Conservation (phyloP, 2,329 filamentous ascomycete species). For the Niveomyces coronatus region DNA sequence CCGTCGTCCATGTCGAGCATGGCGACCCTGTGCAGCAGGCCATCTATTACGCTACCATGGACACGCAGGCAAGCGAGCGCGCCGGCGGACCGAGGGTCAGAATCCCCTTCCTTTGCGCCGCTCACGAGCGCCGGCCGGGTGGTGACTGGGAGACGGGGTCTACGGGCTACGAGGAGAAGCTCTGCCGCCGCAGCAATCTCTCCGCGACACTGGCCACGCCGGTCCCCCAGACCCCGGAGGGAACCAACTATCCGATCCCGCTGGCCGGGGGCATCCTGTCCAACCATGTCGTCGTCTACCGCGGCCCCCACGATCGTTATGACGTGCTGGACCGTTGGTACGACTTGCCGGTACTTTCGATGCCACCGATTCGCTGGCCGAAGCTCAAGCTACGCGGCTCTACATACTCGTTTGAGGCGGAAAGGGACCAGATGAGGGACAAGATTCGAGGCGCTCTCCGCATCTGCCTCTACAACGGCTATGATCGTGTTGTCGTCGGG, state of each 20-base stretch:
- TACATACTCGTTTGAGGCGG: conserved; percentile 61
- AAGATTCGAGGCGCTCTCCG: conserved; percentile 63
- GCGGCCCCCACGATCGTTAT: conserved; percentile 58
- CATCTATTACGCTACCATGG: conserved; percentile 40
- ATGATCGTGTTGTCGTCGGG: conserved; percentile 48
- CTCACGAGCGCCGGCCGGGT: conserved; percentile 65
- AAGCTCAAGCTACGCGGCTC: conserved; percentile 59
- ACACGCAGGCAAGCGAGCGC: conserved; percentile 27
- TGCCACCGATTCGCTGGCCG: conserved; percentile 61
- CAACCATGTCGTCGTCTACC: conserved; percentile 60
- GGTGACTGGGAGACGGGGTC: conserved; percentile 68
- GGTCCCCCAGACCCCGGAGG: conserved; percentile 34
- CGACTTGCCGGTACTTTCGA: conserved; percentile 60
- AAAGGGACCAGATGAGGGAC: conserved; percentile 60
- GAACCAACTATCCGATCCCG: conserved; percentile 60
- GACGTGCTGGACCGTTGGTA: conserved; percentile 44
- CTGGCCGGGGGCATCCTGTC: conserved; percentile 61
- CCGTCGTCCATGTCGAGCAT: conserved; percentile 39
- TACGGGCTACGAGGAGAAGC: conserved; percentile 48
- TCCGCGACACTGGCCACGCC: conserved; percentile 57
- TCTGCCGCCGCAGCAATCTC: conserved; percentile 65
- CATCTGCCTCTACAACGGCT: conserved; percentile 53
- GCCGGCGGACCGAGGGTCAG: conserved; percentile 24
- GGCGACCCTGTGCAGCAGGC: conserved; percentile 52
- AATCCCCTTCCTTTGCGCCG: conserved; percentile 60